Conservation (phyloP, 2,329 filamentous ascomycete genomes). For the Aspergillus piperis region DNA sequence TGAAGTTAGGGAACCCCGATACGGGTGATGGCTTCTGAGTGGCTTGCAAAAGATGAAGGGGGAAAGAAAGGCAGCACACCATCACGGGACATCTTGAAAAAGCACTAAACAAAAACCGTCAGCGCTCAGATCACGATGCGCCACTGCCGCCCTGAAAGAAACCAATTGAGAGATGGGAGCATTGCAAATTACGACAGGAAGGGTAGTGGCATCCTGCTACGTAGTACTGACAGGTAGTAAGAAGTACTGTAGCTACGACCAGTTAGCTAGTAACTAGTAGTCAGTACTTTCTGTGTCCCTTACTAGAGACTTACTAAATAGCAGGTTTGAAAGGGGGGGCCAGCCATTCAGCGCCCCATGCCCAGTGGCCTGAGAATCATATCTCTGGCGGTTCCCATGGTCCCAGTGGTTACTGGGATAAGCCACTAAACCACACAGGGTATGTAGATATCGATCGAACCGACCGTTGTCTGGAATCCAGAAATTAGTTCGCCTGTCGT, state of each 20-base stretch:
- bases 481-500: background rate
- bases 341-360: conserved; percentile 7
- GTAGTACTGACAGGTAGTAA: background rate
- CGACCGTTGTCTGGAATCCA: conserved; percentile 2
- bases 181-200: background rate
- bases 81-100: background rate
- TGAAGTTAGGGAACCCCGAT: background rate
- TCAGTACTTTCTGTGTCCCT: too few species aligned
- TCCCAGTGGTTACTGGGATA: background rate
- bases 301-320: background rate
- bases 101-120: background rate
- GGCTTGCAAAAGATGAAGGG: background rate
- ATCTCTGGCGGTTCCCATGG: background rate
- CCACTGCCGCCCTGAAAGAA: background rate
- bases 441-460: background rate
- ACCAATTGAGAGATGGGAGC: background rate
- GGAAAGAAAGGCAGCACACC: background rate
- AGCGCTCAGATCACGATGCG: background rate
- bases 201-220: background rate
- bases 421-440: background rate
- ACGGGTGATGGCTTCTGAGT: background rate
- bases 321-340: background rate
- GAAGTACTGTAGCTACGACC: background rate
- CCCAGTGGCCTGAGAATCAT: background rate
- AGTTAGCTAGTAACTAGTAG: too few species aligned